Conservation (phyloP, 1,284 basidiomycete species). For the Schizophyllum amplum region DNA sequence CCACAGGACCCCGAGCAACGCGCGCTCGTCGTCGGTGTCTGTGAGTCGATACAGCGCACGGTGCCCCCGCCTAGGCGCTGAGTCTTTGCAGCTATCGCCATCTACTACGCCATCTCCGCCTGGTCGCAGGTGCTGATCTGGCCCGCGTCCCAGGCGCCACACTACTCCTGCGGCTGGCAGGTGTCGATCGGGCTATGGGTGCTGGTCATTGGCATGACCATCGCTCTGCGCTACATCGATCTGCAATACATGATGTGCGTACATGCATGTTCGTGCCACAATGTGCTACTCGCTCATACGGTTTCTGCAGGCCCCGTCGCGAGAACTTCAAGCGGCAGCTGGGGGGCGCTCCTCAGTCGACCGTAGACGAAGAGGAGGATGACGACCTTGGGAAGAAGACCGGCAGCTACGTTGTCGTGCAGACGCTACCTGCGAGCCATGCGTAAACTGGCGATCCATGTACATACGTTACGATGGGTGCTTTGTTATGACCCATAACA, state of each 20-base stretch:
- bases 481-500: too few species aligned
- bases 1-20: constrained; percentile 13
- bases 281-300: neutral
- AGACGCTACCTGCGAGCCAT: too few species aligned
- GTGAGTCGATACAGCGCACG: neutral
- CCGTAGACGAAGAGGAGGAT: too few species aligned
- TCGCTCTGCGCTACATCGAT: constrained; percentile 7
- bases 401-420: too few species aligned
- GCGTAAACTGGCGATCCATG: too few species aligned
- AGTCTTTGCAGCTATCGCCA: constrained; percentile 5
- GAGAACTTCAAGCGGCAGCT: too few species aligned
- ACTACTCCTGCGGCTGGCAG: constrained; percentile 10
- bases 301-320: too few species aligned
- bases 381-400: too few species aligned
- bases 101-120: constrained; percentile 11
- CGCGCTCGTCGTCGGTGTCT: constrained; percentile 11
- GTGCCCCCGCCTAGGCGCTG: neutral
- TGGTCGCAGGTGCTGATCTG: constrained; percentile 12
- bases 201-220: constrained; percentile 9
- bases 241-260: constrained; percentile 6
- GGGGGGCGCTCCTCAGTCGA: too few species aligned
- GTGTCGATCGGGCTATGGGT: constrained; percentile 9
- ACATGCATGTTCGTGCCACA: too few species aligned
- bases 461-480: too few species aligned
- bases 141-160: constrained; percentile 10